Base-by-base conservation (phyloP, 1,139 yeast species). In the Arxiozyma telluris region DNA sequence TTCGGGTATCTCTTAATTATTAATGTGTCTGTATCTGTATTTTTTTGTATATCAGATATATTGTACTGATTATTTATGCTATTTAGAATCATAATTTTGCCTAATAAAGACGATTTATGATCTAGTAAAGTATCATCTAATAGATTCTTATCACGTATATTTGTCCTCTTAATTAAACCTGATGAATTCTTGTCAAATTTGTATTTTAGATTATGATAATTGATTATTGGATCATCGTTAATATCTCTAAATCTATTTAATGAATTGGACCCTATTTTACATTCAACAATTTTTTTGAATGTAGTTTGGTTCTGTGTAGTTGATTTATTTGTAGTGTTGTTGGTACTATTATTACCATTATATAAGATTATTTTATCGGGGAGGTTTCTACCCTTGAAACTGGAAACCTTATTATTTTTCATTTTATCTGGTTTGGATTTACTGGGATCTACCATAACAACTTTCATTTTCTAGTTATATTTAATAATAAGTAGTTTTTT, bases 361-460 rank as follows among this genome's bases (percentile, higher is more conserved):
- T 25, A 17, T 25, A 18, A 9, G 7, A 34, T 44, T 25, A 9
- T 34, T 15, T 34, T 12, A 34, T 44, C 50, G 21, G 20, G 20
- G 18, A 34, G 39, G 34, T 38, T 20, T 17, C 44, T 52, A 27
- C 43, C 47, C 20, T 47, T 51, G 38, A 50, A 56, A 46, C 51
- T 57, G 27, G 50, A 55, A 48, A 54, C 53, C 8, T 53, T 53
- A 17, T 50, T 52, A 11, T 55, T 53, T 38, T 56, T 51, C 30
- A 54, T 49, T 30, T 56, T 54, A 23, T 53, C 61, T 30, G 53
- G 55, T 27, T 51, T 54, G 2, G 61, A 51, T 22, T 57, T 57
- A 34, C 59, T 56, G 11, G 64, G 65, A 53, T 62, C 64, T 6
- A 60, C 63, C 55, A 59, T 54, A 8, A 61, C 57, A 15, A 60